Evolutionary conservation across 1,284 basidiomycete species (phyloP), one percentile per base, ranked within the genome.

Genomic region (Vanrija humicola): DNA sequence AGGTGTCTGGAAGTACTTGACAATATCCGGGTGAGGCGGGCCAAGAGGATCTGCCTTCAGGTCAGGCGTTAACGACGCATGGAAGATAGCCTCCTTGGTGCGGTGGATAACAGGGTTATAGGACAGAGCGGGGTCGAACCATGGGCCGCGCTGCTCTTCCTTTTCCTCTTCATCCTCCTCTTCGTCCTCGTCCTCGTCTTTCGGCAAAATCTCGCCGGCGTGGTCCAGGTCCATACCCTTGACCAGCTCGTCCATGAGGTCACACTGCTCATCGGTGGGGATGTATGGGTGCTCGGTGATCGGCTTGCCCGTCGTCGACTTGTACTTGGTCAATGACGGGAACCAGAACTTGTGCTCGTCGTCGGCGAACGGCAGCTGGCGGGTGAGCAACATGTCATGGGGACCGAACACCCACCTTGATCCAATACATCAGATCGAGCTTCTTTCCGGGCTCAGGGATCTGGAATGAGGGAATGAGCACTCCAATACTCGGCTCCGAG

Each of bases 61-160:
- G 66, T 94, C 88, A 1, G 83, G 77, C 7, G 88, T 85, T 12
- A 90, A 80, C 0, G 90, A 89, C 50, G 85, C 84, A 67, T 94
- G 91, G 72, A 93, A 89, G 62, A 94, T 85, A 3, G 93, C 93
- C 77, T 96, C 90, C 69, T 95, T 95, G 52, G 86, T 82, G 39
- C 92, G 86, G 69, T 98, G 94, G 28, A 96, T 82, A 6, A 89
- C 85, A 0, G 95, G 93, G 65, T 95, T 96, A 75, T 85, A 95
- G 0, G 89, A 89, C 3, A 85, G 77, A 1, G 81, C 77, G 0
- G 87, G 82, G 58, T 87, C 84, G 66, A 88, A 95, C 90, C 91
- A 98, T 10, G 80, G 83, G 19, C 38, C 45, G 14, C 50, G 54
- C 16, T 55, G 45, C 25, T 62, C 50, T 10, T 53, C 48, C 2